Conservation (phyloP, 352 stramenopile species). For the Phytophthora pistaciae region DNA sequence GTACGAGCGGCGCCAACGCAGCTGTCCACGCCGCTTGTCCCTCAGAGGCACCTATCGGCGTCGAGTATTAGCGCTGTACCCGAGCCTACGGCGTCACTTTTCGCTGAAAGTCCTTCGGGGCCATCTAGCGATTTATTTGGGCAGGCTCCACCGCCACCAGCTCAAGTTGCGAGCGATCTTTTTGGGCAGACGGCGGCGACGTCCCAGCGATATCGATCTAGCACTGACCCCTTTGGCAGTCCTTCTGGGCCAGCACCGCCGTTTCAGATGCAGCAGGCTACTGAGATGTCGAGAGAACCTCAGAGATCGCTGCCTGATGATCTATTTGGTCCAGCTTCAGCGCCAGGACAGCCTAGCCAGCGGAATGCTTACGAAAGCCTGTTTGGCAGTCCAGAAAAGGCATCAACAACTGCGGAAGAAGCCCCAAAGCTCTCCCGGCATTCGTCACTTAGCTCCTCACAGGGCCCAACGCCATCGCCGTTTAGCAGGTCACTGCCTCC, state of each 20-base stretch:
- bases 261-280: conserved; percentile 41
- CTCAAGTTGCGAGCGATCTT: conserved; percentile 15
- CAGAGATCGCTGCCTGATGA: conserved; percentile 41
- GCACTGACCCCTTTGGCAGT: conserved; percentile 40
- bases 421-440: conserved; percentile 36
- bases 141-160: conserved; percentile 8
- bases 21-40: conserved; percentile 65
- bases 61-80: conserved; percentile 21
- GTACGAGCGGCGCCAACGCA: conserved; percentile 61
- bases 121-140: conserved; percentile 31
- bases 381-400: conserved; percentile 47
- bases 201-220: conserved; percentile 32
- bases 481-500: conserved; percentile 27
- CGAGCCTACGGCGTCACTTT: conserved; percentile 21
- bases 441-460: conserved; percentile 60
- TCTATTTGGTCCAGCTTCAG: conserved; percentile 49
- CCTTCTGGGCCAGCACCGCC: conserved; percentile 31
- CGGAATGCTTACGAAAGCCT: conserved; percentile 51
- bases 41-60: conserved; percentile 41
- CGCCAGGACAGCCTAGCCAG: conserved; percentile 37
- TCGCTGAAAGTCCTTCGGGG: conserved; percentile 6
- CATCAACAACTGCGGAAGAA: background rate
- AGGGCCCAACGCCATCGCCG: conserved; percentile 34
- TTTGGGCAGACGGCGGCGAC: conserved; percentile 21
- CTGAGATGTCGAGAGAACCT: conserved; percentile 19